Evolutionary conservation across 306 rosid species (phyloP), one percentile per base, ranked within the genome.

Genomic region (Vicia faba): DNA sequence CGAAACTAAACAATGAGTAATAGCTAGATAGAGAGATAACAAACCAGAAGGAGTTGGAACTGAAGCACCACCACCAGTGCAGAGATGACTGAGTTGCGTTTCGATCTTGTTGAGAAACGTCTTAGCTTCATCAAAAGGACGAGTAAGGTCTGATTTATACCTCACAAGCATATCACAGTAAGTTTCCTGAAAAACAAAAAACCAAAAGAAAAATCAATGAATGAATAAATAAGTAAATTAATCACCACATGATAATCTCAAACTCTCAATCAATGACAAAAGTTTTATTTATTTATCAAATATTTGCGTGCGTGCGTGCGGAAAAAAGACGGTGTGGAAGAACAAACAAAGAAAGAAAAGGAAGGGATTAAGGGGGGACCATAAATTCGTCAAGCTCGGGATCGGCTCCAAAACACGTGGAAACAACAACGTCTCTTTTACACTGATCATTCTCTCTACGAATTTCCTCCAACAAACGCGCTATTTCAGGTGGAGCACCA

Each of bases 371-470:
- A 8, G 55, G 69, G 81, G 89, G 85, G 91, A 91, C 97, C 99
- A 93, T 93, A 86, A 93, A 93, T 76, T 89, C 91, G 55, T 90
- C 99, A 55, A 93, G 97, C 88, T 89, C 99, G 89, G 96, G 99
- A 85, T 95, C 99, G 87, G 80, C 89, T 87, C 99, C 96, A 46
- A 77, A 70, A 81, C 95, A 86, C 91, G 96, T 86, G 96, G 97
- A 80, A 70, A 82, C 84, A 70, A 82, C 84, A 25, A 67, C 75
- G 69, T 86, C 83, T 16, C 76, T 59, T 81, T 84, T 85, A 61
- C 74, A 75, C 59, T 74, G 60, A 75, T 88, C 92, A 66, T 82
- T 84, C 81, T 88, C 88, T 76, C 75, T 75, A 45, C 84, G 86
- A 87, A 95, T 86, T 81, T 85, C 97, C 11, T 89, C 97, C 14